A percentile compares a stretch with the other conserved stretches of the same genome.
These are phyloP conservation scores for Trichoderma koningii DNA, from an alignment of 2,329 filamentous ascomycete species.

Conservation along the genomic window DNA sequence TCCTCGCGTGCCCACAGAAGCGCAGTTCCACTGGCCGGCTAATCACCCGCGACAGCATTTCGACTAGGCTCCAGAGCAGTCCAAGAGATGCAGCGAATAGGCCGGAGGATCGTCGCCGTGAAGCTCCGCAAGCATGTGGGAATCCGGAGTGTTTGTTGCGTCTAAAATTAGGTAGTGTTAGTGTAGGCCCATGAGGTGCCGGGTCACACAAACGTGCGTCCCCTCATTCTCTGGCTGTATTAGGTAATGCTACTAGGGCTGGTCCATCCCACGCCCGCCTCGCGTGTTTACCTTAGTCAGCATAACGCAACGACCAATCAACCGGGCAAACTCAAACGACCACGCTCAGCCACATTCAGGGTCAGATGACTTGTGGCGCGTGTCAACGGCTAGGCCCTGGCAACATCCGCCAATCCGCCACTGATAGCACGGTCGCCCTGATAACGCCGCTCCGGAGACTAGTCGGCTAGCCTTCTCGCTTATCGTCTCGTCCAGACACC, in stretches of 20 bases:
- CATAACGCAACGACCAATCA: neutral
- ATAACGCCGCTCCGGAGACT: neutral
- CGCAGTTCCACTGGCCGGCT: neutral
- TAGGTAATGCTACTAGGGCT: slow-evolving; percentile 1
- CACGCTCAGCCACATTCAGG: neutral
- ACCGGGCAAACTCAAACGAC: too few relatives aligned
- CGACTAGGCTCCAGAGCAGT: neutral
- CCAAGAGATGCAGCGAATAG: neutral
- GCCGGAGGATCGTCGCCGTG: neutral
- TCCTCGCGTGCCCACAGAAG: neutral
- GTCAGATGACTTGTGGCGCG: slow-evolving; percentile 8
- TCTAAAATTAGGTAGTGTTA: neutral
- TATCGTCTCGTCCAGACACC: slow-evolving; percentile 26
- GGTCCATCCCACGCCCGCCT: neutral
- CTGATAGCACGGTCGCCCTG: neutral
- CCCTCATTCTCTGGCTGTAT: neutral
- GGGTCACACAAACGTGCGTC: neutral
- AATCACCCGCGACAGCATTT: neutral
- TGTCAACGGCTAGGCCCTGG: slow-evolving; percentile 7
- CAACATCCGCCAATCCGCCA: neutral
- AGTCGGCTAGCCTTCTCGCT: slow-evolving; percentile 12
- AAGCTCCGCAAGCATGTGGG: neutral
- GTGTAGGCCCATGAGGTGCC: neutral
- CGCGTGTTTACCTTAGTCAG: neutral
- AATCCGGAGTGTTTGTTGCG: neutral